Base-by-base conservation (phyloP, 2,329 filamentous ascomycete species). In the Ophiognomonia clavigignenti-juglandacearum region DNA sequence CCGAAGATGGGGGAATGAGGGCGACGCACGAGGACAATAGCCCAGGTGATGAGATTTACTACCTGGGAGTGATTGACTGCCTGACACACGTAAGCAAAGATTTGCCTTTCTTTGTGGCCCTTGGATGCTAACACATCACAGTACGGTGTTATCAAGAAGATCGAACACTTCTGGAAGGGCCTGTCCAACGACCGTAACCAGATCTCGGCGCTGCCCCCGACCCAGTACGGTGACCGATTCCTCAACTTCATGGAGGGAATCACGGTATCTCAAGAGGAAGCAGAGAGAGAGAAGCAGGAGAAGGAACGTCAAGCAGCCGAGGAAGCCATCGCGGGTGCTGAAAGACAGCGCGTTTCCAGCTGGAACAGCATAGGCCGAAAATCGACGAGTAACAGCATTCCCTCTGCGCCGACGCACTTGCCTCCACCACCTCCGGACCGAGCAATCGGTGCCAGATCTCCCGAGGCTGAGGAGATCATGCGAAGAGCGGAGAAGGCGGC, bases 101-200 rank as follows among this genome's bases (percentile, higher is more conserved):
- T 13, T 37, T 11, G 4, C 13, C 26, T 6, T 2, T 35, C 10
- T 31, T 11, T 7, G 3, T 20, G 9, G 1, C 6, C n/a, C 3
- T 14, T n/a, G 18, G 13, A 34, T 42, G 22, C 55, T 56, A 42
- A 60, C 55, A 52, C 27, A 3, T 13, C 31, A 22, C 58, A 95
- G 88, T 98, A 97, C 65, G 90, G 90, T 56, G 82, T 91, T 54
- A 80, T 96, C 67, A 98, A 98, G 71, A 92, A 93, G 63, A 80
- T 92, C 52, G 93, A 98, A 66, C 85, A 97, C 67, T 93, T 97
- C 68, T 93, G 91, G 85, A 98, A 98, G 72, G 92, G 93, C 31
- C 72, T 97, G 50, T 88, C 85, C 3, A 80, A 83, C 58, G 87
- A 93, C 58, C 84, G 88, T 58, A 82, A 80, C 27, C 85, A 96